These are phyloP conservation scores for Conringia planisiliqua DNA, from an alignment of 345 rosid species.

Conservation along the genomic window DNA sequence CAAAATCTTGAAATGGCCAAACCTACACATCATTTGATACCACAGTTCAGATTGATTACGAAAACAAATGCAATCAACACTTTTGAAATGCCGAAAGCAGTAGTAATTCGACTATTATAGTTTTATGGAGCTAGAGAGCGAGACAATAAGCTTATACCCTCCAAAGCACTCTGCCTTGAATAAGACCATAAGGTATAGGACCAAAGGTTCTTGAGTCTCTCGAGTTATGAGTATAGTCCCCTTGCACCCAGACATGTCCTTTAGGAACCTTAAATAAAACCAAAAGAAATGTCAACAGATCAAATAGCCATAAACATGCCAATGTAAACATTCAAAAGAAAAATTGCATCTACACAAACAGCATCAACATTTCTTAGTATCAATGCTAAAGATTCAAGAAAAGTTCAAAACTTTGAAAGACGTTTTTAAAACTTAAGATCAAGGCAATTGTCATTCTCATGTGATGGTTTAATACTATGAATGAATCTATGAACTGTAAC, in stretches of 20 bases:
- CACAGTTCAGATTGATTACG: background rate
- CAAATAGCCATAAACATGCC: no score
- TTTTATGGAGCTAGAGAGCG: background rate
- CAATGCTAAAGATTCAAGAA: background rate
- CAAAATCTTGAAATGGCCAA: constrained; percentile 61
- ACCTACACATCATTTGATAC: constrained; percentile 33
- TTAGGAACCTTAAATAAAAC: constrained; percentile 47
- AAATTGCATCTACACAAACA: background rate
- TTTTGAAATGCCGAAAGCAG: no score
- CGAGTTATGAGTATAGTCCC: constrained; percentile 58
- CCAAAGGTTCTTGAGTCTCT: constrained; percentile 74
- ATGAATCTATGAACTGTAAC: background rate
- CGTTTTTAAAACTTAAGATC: background rate
- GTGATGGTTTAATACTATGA: background rate
- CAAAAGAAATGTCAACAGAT: background rate
- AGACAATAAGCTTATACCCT: constrained; percentile 39
- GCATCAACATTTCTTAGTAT: background rate
- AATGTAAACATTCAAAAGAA: background rate
- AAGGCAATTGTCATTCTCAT: background rate
- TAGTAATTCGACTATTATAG: background rate
- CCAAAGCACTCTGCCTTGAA: constrained; percentile 58
- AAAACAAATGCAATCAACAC: background rate
- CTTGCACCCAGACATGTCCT: constrained; percentile 50
- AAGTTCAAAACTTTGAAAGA: background rate
- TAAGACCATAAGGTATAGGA: constrained; percentile 69